Evolutionary conservation across 2,329 filamentous ascomycete genomes (phyloP).

Genomic region (Fusarium nanum): DNA sequence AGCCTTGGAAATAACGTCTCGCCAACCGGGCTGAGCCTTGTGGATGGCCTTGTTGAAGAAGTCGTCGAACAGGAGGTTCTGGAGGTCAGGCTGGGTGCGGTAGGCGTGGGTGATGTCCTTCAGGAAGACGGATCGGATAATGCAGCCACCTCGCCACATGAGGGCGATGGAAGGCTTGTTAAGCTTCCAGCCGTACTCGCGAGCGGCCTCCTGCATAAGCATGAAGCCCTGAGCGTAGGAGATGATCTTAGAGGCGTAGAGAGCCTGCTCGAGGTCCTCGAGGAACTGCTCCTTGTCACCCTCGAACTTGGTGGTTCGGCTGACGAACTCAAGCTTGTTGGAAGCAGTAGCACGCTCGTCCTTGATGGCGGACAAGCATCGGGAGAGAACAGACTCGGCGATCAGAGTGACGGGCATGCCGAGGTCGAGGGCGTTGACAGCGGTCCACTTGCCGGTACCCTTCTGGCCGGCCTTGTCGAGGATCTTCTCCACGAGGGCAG

Average conservation of each 20-base stretch:
- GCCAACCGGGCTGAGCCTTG: conserved; percentile 93
- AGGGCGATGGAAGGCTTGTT: conserved; percentile 99
- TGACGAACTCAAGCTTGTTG: conserved; percentile 76
- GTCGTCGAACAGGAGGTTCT: conserved; percentile 98
- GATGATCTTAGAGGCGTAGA: conserved; percentile 99
- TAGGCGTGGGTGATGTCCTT: conserved; percentile 99
- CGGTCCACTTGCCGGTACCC: conserved; percentile 99
- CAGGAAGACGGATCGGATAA: conserved; percentile 99
- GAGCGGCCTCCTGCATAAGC: conserved; percentile 99
- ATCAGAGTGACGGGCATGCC: conserved; percentile 99
- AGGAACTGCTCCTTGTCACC: conserved; percentile 95
- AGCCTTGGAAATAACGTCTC: conserved; percentile 89
- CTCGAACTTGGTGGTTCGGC: conserved; percentile 82
- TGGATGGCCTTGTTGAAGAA: conserved; percentile 99
- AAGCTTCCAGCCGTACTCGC: conserved; percentile 97
- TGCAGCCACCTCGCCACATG: conserved; percentile 99
- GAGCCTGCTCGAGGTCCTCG: conserved; percentile 96
- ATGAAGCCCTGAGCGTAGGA: conserved; percentile 99
- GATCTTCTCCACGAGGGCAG: conserved; percentile 96
- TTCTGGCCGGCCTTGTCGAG: conserved; percentile 98
- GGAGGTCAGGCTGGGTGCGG: conserved; percentile 91
- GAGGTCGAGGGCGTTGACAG: conserved; percentile 97
- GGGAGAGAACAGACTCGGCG: conserved; percentile 94
- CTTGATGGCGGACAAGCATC: conserved; percentile 95
- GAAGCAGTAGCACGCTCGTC: conserved; percentile 88